Conservation (phyloP, 257 asterid species). For the Cynanchum wilfordii region DNA sequence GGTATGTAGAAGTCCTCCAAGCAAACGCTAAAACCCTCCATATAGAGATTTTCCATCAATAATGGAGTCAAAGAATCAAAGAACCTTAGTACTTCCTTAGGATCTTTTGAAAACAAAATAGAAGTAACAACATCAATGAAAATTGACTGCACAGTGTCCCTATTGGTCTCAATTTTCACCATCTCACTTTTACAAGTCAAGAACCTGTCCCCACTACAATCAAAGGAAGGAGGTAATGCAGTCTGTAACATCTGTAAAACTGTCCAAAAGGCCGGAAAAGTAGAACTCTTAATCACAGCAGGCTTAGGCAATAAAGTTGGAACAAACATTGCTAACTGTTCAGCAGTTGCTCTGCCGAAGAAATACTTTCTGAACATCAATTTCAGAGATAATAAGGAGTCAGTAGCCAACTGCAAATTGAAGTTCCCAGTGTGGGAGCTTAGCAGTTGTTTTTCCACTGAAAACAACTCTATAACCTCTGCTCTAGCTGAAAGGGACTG, state of each 20-base stretch:
- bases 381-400: constrained; percentile 71
- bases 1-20: constrained; percentile 66
- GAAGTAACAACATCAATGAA: constrained; percentile 69
- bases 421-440: constrained; percentile 98
- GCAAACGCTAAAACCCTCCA: constrained; percentile 75
- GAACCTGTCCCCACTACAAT: constrained; percentile 69
- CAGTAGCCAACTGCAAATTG: constrained; percentile 78
- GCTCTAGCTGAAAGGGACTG: constrained; percentile 96
- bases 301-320: constrained; percentile 47
- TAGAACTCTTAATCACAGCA: constrained; percentile 47
- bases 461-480: constrained; percentile 87
- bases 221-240: constrained; percentile 62
- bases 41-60: constrained; percentile 69
- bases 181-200: constrained; percentile 49
- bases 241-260: constrained; percentile 66
- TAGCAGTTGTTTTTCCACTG: constrained; percentile 88
- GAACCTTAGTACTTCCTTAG: constrained; percentile 65
- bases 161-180: constrained; percentile 41
- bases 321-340: constrained; percentile 82
- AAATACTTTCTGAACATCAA: constrained; percentile 47
- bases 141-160: constrained; percentile 57
- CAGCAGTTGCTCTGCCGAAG: constrained; percentile 47
- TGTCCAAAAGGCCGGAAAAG: constrained; percentile 75
- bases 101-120: constrained; percentile 77
- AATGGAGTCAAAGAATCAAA: constrained; percentile 74